phyloP scores from a whole-genome alignment of 805 yeast genomes.

The Nakazawaea ambrosiae region DNA sequence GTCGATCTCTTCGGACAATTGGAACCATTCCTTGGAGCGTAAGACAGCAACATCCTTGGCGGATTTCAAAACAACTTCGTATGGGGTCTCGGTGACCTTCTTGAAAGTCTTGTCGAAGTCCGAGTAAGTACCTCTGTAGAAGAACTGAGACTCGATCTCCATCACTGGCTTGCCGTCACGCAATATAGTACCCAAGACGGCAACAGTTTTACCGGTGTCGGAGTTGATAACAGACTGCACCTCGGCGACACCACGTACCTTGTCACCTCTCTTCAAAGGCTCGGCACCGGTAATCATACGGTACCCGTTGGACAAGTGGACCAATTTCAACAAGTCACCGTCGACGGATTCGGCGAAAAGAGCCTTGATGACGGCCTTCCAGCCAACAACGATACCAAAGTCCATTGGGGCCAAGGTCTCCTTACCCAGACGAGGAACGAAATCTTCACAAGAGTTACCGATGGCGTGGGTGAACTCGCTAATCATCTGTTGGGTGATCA shows the following conservation, averaged over 20 bases:
- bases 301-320: slow-evolving; percentile 93
- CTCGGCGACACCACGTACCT: slow-evolving; percentile 74
- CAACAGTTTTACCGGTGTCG: slow-evolving; percentile 91
- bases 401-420: slow-evolving; percentile 95
- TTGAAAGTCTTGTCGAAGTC: slow-evolving; percentile 93
- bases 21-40: slow-evolving; percentile 97
- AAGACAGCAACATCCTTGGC: slow-evolving; percentile 90
- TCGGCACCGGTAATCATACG: slow-evolving; percentile 87
- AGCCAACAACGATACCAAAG: slow-evolving; percentile 95
- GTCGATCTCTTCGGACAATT: slow-evolving; percentile 59
- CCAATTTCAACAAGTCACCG: slow-evolving; percentile 91
- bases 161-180: slow-evolving; percentile 75
- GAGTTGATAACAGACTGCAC: slow-evolving; percentile 86
- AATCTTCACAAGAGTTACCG: slow-evolving; percentile 95
- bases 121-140: slow-evolving; percentile 86
- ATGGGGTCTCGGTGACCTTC: slow-evolving; percentile 80
- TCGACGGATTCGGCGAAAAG: slow-evolving; percentile 95
- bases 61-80: slow-evolving; percentile 63
- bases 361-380: slow-evolving; percentile 98
- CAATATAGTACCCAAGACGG: slow-evolving; percentile 83
- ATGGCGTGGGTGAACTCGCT: slow-evolving; percentile 94
- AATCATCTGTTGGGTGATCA: slow-evolving; percentile 69
- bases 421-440: slow-evolving; percentile 81
- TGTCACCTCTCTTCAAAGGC: slow-evolving; percentile 84
- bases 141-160: slow-evolving; percentile 93